Evolutionary conservation across 768 basidiomycete species (phyloP).

Genomic region (Boletus pseudo-olivaceus): DNA sequence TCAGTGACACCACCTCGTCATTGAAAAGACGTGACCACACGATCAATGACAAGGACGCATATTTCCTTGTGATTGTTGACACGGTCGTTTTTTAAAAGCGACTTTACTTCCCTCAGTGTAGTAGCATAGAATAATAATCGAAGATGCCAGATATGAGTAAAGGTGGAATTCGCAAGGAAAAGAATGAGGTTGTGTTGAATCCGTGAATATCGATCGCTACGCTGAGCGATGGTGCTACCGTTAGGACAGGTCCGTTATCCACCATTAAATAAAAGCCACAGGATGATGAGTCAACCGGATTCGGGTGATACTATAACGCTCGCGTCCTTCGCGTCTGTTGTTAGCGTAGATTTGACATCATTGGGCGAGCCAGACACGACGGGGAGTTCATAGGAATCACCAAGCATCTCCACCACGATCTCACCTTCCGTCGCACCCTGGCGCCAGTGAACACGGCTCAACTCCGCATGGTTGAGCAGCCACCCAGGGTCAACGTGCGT

Average conservation of each 20-base stretch:
- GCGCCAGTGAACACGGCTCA: constrained; percentile 41
- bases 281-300: neutral
- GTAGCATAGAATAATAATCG: too few species aligned
- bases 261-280: neutral
- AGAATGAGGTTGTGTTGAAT: neutral
- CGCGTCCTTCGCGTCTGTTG: neutral
- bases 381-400: neutral
- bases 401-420: constrained; percentile 23
- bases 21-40: too few species aligned
- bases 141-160: too few species aligned
- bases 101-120: too few species aligned
- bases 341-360: neutral
- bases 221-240: neutral
- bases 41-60: too few species aligned
- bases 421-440: constrained; percentile 36
- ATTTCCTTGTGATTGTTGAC: too few species aligned
- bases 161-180: neutral
- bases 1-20: too few species aligned
- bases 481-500: constrained; percentile 41
- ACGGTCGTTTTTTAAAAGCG: too few species aligned
- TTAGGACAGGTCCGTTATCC: neutral
- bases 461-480: constrained; percentile 44
- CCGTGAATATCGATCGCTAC: neutral
- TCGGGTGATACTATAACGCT: neutral
- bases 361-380: neutral